Percentiles rank a stretch among this genome's conserved stretches.
Conservation (phyloP, 1,139 yeast species). For the Sugiyamaella xylanicola region DNA sequence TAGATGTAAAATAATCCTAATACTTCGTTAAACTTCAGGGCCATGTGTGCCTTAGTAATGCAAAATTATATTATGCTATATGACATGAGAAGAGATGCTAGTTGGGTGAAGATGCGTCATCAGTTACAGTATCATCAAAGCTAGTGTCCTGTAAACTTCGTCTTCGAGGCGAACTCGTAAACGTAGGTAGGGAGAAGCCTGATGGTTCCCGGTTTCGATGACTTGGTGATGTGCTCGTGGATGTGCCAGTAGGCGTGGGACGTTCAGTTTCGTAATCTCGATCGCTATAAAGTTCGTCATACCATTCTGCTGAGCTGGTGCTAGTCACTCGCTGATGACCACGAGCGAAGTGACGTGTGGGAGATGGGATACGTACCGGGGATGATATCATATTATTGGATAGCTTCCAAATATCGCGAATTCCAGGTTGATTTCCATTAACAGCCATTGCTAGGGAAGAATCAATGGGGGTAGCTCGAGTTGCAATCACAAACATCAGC, state of each 20-base stretch:
- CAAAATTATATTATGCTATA: background rate
- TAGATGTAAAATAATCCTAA: constrained; percentile 10
- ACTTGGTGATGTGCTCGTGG: background rate
- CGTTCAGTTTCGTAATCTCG: constrained; percentile 74
- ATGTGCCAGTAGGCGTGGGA: constrained; percentile 39
- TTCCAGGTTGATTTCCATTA: constrained; percentile 7
- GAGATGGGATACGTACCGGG: background rate
- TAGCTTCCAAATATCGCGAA: constrained; percentile 10
- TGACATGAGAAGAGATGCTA: background rate
- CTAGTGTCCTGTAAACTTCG: background rate
- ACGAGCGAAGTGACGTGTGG: constrained; percentile 2
- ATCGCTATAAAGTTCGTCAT: constrained; percentile 1
- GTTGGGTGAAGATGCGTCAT: constrained; percentile 4
- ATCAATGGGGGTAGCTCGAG: constrained; percentile 50
- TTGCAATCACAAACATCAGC: constrained; percentile 59
- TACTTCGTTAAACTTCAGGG: background rate
- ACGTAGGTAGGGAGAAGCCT: constrained; percentile 2
- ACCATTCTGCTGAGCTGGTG: constrained; percentile 17
- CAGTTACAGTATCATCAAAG: constrained; percentile 6
- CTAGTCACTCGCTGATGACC: constrained; percentile 7
- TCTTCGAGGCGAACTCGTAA: constrained; percentile 6
- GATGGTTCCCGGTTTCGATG: background rate
- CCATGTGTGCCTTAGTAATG: background rate
- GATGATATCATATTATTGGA: constrained; percentile 9
- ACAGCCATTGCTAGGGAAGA: constrained; percentile 19